Conservation (phyloP, 768 basidiomycete genomes). For the Wakefieldia striispora region DNA sequence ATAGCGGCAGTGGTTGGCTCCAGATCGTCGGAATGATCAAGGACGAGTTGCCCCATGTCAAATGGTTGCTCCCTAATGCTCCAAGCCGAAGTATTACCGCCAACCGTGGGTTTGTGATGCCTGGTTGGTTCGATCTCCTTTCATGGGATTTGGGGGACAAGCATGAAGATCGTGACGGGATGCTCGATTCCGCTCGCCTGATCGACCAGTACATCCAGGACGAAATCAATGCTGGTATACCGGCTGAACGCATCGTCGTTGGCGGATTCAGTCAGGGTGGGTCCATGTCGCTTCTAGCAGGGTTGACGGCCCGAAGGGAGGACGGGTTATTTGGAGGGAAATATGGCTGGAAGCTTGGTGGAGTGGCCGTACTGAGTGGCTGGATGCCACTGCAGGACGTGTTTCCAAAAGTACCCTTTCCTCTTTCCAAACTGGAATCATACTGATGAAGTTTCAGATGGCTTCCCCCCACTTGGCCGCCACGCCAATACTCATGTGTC, state of each 20-base stretch:
- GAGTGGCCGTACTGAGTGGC: constrained; percentile 70
- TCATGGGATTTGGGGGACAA: constrained; percentile 55
- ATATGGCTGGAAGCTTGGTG: constrained; percentile 61
- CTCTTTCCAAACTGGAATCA: background rate
- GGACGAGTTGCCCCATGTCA: constrained; percentile 63
- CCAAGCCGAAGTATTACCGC: constrained; percentile 59
- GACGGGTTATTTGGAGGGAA: constrained; percentile 30
- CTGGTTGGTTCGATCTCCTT: constrained; percentile 82
- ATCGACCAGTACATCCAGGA: constrained; percentile 69
- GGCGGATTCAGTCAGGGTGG: constrained; percentile 91
- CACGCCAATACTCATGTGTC: constrained; percentile 84
- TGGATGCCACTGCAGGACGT: constrained; percentile 72
- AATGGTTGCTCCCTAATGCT: constrained; percentile 67
- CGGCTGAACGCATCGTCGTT: constrained; percentile 69
- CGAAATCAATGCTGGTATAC: constrained; percentile 72
- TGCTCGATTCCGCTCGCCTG: constrained; percentile 59
- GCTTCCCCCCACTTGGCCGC: constrained; percentile 53
- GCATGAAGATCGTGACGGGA: constrained; percentile 58
- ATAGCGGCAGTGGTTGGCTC: constrained; percentile 73
- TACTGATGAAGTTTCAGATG: constrained; percentile 45
- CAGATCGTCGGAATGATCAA: constrained; percentile 72
- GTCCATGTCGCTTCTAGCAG: constrained; percentile 74
- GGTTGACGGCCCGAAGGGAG: constrained; percentile 39
- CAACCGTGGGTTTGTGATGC: constrained; percentile 69
- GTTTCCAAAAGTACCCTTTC: constrained; percentile 59